These are phyloP conservation scores for Pestalotiopsis sp. DNA, from an alignment of 2,329 filamentous ascomycete genomes.

Conservation along the genomic window DNA sequence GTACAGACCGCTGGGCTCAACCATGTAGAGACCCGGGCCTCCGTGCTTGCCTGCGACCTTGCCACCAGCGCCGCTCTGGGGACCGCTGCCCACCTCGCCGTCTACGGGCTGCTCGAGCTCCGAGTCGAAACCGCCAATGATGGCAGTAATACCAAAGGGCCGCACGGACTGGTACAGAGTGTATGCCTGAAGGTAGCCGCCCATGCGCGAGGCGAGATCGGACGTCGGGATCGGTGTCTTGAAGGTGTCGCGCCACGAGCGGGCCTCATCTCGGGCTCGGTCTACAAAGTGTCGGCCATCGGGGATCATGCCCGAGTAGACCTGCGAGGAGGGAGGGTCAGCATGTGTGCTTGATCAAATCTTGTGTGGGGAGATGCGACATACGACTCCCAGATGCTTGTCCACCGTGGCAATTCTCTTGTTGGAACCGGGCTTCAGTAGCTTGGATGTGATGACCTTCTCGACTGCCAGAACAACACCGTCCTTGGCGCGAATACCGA, in stretches of 20 bases:
- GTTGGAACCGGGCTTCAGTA: conserved; percentile 93
- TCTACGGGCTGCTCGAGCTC: conserved; percentile 85
- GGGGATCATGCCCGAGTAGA: conserved; percentile 90
- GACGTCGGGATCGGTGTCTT: conserved; percentile 90
- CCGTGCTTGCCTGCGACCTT: conserved; percentile 78
- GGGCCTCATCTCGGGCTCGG: conserved; percentile 90
- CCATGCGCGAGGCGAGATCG: conserved; percentile 90
- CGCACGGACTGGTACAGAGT: conserved; percentile 96
- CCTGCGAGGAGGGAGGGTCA: conserved; percentile 51
- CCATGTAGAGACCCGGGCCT: conserved; percentile 96
- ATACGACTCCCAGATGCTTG: conserved; percentile 88
- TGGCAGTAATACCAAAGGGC: conserved; percentile 94
- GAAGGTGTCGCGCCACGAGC: conserved; percentile 89
- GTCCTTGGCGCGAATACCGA: conserved; percentile 97
- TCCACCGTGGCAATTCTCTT: conserved; percentile 96
- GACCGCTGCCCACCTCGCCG: conserved; percentile 85
- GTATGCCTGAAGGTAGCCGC: conserved; percentile 94
- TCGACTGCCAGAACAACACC: conserved; percentile 95
- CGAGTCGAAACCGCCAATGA: conserved; percentile 91
- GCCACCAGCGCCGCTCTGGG: conserved; percentile 78
- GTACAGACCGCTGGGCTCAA: conserved; percentile 94
- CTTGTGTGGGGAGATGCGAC: conserved; percentile 34
- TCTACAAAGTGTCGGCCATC: conserved; percentile 95
- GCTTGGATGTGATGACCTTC: conserved; percentile 94
- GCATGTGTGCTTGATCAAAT: too few relatives aligned